phyloP scores from a whole-genome alignment of 768 basidiomycete species.

The Myochromella boudieri region DNA sequence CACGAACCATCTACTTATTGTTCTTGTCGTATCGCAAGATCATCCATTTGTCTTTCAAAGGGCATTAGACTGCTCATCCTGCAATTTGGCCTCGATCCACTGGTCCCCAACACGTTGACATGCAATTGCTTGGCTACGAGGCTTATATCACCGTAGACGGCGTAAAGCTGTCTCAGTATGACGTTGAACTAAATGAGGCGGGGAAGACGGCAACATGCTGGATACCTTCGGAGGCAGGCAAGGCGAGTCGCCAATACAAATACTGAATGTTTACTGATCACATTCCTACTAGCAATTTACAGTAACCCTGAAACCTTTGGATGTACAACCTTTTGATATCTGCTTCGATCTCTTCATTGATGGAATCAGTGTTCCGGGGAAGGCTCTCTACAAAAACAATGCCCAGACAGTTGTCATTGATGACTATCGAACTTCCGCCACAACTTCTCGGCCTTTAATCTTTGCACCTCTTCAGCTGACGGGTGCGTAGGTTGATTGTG shows the following conservation, averaged over 20 bases:
- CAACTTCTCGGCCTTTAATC: not conserved
- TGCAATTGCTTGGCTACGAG: constrained; percentile 9
- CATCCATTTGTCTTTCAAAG: too few relatives aligned
- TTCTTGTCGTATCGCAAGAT: too few relatives aligned
- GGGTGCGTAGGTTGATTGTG: not conserved
- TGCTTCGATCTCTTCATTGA: not conserved
- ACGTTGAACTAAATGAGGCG: constrained; percentile 7
- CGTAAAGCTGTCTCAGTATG: constrained; percentile 12
- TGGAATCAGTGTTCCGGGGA: not conserved
- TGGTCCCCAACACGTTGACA: not conserved
- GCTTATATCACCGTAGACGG: constrained; percentile 17
- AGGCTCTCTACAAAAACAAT: not conserved
- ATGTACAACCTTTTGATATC: not conserved
- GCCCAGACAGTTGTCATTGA: not conserved
- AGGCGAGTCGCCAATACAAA: constrained; percentile 7
- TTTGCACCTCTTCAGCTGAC: constrained; percentile 8
- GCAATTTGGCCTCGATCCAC: too few relatives aligned
- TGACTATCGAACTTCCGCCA: not conserved
- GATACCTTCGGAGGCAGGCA: constrained; percentile 21
- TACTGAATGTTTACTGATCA: not conserved
- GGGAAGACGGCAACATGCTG: constrained; percentile 16
- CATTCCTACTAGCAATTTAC: constrained; percentile 3
- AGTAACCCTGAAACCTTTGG: not conserved
- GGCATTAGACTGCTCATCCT: too few relatives aligned
- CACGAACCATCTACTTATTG: too few relatives aligned